Base-by-base conservation (phyloP, 75 land plant genomes). In the Pseudotsuga menziesii region DNA sequence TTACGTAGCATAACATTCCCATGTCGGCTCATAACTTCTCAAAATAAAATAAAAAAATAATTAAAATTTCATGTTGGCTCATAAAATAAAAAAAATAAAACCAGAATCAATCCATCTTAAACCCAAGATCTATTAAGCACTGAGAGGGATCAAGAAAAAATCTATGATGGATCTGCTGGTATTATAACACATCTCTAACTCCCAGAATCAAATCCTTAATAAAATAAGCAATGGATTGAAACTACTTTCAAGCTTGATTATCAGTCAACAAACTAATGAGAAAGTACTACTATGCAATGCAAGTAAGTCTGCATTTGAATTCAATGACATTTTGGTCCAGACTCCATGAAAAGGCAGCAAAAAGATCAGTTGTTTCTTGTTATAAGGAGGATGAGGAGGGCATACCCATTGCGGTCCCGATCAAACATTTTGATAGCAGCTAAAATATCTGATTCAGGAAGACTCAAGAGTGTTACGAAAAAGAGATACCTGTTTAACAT, bases 341-440 rank as follows among this genome's bases (percentile, higher is more conserved):
- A 9, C 3, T 36, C 19, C 71, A 67, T 67, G 14, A 41, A 69
- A 25, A 41, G 41, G 22, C 72, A 41, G 72, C 52, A 69, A 22
- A 69, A 69, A 69, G 17, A 13, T 12, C 54, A 41, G 41, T 39
- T 39, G n/a, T 41, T 69, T 20, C 54, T 19, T 2, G 1, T n/a
- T 69, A n/a, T 1, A n/a, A 69, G 9, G 12, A n/a, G 9, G 16
- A 7, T 36, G 52, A 39, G 52, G 25, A 56, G 64, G 22, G 60
- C 89, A 16, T 84, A 92, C 98, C 94, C 98, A 79, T 94, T 87
- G 54, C 85, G 72, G 82, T 96, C 88, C 44, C 81, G 61, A 82
- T 96, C 98, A 87, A 94, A 92, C 98, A 96, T 96, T 79, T 88
- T 89, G 57, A 96, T 90, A 9, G 97, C 85, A 48, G 90, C 89